Conservation (phyloP, 345 rosid species). For the Eucalyptus sp. region DNA sequence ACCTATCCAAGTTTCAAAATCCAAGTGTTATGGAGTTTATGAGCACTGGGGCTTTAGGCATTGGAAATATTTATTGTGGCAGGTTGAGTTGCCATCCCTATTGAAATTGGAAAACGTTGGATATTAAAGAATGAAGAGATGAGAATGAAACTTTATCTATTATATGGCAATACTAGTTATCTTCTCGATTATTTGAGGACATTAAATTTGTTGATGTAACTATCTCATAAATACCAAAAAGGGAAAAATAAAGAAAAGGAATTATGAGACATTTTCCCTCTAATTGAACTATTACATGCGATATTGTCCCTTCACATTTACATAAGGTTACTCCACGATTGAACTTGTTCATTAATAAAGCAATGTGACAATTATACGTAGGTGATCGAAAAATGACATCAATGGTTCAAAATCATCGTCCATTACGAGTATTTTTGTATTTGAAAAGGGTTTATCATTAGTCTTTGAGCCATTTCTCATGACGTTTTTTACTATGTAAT, state of each 20-base stretch:
- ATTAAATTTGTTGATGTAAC: neutral
- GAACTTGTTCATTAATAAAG: neutral
- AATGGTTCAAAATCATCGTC: neutral
- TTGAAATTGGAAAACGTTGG: too few species aligned
- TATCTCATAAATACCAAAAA: neutral
- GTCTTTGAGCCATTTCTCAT: neutral
- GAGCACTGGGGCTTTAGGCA: too few species aligned
- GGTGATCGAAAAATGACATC: neutral
- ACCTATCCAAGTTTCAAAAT: neutral
- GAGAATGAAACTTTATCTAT: too few species aligned
- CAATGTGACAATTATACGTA: neutral
- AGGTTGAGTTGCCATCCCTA: too few species aligned
- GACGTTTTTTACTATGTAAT: neutral
- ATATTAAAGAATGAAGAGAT: too few species aligned
- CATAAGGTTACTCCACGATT: neutral
- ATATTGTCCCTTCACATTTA: too few species aligned
- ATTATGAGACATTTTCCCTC: neutral
- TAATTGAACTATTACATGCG: neutral
- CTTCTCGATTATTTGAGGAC: neutral
- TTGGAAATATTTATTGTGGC: too few species aligned
- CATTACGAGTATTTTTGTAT: neutral
- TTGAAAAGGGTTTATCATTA: neutral
- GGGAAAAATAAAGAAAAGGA: neutral
- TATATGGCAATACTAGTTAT: too few species aligned
- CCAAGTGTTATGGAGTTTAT: neutral